Conservation (phyloP, 1,284 basidiomycete species). For the Trichosporon sp. region DNA sequence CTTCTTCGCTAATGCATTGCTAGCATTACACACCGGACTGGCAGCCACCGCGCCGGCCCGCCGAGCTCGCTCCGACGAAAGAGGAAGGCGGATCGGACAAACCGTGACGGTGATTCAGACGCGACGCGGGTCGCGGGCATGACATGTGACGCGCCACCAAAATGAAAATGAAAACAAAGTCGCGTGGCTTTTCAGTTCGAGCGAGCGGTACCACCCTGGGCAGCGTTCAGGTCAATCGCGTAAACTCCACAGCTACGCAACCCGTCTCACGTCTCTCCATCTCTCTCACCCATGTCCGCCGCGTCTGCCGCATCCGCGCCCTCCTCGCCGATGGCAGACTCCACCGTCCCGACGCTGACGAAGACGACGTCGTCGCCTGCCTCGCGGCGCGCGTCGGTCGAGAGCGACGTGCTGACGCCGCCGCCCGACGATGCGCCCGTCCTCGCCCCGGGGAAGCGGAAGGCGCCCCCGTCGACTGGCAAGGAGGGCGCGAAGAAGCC, state of each 20-base stretch:
- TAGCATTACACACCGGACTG: not conserved
- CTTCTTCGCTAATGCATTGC: not conserved
- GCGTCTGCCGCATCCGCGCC: too few species aligned
- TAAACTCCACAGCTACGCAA: not conserved
- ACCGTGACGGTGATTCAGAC: not conserved
- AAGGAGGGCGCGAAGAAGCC: conserved; percentile 4
- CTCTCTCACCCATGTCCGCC: not conserved
- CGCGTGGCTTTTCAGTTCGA: not conserved
- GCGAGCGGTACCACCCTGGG: not conserved
- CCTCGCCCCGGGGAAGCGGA: not conserved
- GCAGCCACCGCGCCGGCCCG: not conserved
- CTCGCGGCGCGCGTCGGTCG: not conserved
- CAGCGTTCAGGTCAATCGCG: not conserved
- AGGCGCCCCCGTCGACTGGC: not conserved
- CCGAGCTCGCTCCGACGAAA: not conserved
- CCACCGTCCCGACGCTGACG: not conserved
- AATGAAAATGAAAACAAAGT: conserved; percentile 6
- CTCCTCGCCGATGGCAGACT: conserved; percentile 24
- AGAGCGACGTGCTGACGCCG: not conserved
- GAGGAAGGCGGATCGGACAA: not conserved
- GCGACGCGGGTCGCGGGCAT: not conserved
- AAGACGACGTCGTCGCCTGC: not conserved
- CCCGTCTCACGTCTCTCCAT: not conserved
- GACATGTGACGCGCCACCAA: conserved; percentile 3
- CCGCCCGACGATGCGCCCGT: not conserved